Conservation (phyloP, 2,329 filamentous ascomycete species). For the Podosphaera xanthii region DNA sequence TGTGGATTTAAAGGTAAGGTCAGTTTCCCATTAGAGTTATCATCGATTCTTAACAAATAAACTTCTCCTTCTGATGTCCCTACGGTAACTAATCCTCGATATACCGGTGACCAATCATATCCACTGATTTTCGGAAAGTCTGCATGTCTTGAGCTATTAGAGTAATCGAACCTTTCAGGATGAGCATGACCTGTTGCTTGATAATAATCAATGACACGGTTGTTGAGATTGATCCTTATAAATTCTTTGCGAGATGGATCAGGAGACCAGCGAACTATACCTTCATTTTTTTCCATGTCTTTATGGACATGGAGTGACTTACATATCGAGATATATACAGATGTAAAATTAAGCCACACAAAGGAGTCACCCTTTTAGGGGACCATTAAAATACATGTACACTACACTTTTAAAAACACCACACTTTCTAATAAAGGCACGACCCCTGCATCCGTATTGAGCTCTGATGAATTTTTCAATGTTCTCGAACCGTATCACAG, state of each 20-base stretch:
- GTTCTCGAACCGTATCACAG: too few species aligned
- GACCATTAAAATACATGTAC: too few species aligned
- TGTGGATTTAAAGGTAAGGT: conserved; percentile 53
- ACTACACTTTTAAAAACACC: too few species aligned
- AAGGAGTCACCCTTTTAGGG: too few species aligned
- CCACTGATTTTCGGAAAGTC: conserved; percentile 40
- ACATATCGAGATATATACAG: too few species aligned
- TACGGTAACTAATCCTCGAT: conserved; percentile 46
- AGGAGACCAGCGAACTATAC: conserved; percentile 44
- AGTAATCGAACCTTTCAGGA: conserved; percentile 32
- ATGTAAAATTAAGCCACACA: too few species aligned
- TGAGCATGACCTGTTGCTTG: conserved; percentile 36
- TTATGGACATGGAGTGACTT: too few species aligned
- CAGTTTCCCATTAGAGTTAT: conserved; percentile 39
- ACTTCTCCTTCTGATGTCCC: conserved; percentile 56
- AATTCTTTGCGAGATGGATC: conserved; percentile 35
- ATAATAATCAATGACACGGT: conserved; percentile 38
- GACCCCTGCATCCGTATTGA: too few species aligned
- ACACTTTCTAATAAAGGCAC: too few species aligned
- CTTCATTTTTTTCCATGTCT: conserved; percentile 18
- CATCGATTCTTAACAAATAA: conserved; percentile 49
- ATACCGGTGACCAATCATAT: conserved; percentile 41
- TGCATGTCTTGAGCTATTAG: conserved; percentile 33
- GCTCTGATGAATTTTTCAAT: too few species aligned
- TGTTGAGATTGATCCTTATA: conserved; percentile 40